These are phyloP conservation scores for Huntiella decipiens DNA, from an alignment of 2,329 filamentous ascomycete species.

Conservation along the genomic window DNA sequence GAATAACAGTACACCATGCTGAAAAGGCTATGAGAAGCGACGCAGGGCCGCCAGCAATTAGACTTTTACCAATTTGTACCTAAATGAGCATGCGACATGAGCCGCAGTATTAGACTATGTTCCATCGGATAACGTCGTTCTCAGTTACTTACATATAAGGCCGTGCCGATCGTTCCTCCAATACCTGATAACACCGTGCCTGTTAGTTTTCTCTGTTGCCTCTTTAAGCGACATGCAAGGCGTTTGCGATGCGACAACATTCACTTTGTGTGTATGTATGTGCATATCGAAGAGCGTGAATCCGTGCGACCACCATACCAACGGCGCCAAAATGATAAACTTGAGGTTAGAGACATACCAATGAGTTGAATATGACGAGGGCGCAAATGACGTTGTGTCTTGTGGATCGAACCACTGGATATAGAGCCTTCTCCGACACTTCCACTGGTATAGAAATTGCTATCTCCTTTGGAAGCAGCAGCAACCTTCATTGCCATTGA, in stretches of 20 bases:
- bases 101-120: slow-evolving; percentile 11
- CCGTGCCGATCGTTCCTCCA: slow-evolving; percentile 45
- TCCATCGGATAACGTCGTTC: not conserved
- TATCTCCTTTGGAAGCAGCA: too few relatives aligned
- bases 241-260: not conserved
- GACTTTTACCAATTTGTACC: slow-evolving; percentile 32
- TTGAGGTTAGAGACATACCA: slow-evolving; percentile 4
- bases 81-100: slow-evolving; percentile 14
- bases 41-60: slow-evolving; percentile 39
- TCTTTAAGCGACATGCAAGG: not conserved
- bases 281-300: not conserved
- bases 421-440: not conserved
- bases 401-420: not conserved
- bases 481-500: too few relatives aligned
- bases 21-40: slow-evolving; percentile 39
- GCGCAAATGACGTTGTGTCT: slow-evolving; percentile 34
- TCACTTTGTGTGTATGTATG: not conserved
- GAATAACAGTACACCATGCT: slow-evolving; percentile 42
- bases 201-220: not conserved
- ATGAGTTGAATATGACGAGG: slow-evolving; percentile 39
- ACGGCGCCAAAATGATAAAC: not conserved
- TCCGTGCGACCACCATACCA: not conserved
- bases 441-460: too few relatives aligned
- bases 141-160: slow-evolving; percentile 27
- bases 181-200: slow-evolving; percentile 24